Percentiles rank a stretch among this genome's conserved stretches.
Evolutionary conservation across 768 basidiomycete genomes (phyloP).

Genomic region (Auricularia sp.): DNA sequence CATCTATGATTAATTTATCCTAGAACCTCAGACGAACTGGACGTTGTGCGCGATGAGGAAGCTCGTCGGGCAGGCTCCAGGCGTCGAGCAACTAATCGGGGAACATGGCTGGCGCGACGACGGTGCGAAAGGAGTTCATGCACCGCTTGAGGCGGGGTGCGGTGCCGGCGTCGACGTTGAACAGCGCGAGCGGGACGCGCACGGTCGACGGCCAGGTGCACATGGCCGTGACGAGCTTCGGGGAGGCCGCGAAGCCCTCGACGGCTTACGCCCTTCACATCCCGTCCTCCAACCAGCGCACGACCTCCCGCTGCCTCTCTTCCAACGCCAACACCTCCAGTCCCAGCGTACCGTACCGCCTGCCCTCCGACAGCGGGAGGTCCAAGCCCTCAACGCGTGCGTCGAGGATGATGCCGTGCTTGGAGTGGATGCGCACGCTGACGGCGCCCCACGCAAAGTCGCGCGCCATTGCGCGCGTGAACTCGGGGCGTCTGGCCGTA

Average conservation of each 20-base stretch:
- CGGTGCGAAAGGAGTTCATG: constrained; percentile 1
- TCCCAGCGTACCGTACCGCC: background rate
- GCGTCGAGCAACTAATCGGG: background rate
- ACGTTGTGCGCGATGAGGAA: background rate
- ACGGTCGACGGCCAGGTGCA: background rate
- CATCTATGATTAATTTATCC: no score
- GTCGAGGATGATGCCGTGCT: constrained; percentile 51
- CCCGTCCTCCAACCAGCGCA: background rate
- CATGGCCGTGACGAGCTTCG: background rate
- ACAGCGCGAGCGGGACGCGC: background rate
- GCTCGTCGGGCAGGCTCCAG: background rate
- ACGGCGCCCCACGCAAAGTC: constrained; percentile 31
- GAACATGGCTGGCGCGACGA: background rate
- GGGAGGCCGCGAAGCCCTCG: background rate
- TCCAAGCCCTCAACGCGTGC: background rate
- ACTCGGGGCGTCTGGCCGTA: constrained; percentile 93
- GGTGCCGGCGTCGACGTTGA: constrained; percentile 1
- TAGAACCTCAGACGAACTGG: background rate
- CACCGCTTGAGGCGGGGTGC: background rate
- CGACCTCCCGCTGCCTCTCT: background rate
- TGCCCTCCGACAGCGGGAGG: background rate
- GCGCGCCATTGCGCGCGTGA: constrained; percentile 49
- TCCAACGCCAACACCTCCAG: background rate
- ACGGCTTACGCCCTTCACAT: background rate
- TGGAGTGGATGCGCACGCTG: constrained; percentile 41